These are phyloP conservation scores for Flueggea neowawraea DNA, from an alignment of 441 rosid genomes.

Conservation along the genomic window DNA sequence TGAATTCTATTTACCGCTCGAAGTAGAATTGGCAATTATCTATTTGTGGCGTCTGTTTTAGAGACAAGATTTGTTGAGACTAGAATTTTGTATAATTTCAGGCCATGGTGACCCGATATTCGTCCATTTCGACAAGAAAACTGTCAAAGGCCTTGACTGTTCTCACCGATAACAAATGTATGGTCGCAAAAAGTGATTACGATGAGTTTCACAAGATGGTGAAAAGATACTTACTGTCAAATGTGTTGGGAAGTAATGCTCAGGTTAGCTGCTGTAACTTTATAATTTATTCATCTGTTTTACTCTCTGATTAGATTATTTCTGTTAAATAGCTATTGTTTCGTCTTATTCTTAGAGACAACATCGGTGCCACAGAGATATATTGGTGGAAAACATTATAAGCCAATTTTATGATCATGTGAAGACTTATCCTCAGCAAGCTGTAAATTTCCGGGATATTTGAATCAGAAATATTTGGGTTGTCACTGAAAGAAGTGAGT, in stretches of 20 bases:
- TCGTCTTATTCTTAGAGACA: slow-evolving; percentile 41
- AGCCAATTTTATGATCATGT: slow-evolving; percentile 41
- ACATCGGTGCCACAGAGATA: slow-evolving; percentile 52
- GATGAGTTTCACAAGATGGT: slow-evolving; percentile 62
- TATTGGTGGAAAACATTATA: slow-evolving; percentile 46
- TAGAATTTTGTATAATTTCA: slow-evolving; percentile 18
- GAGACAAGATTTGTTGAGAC: background rate
- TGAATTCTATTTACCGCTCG: too few species aligned
- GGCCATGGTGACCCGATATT: slow-evolving; percentile 82
- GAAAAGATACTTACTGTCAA: slow-evolving; percentile 51
- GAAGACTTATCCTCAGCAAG: slow-evolving; percentile 30
- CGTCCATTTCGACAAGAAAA: slow-evolving; percentile 80
- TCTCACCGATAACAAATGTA: slow-evolving; percentile 63
- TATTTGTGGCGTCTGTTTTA: too few species aligned
- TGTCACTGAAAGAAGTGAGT: slow-evolving; percentile 68
- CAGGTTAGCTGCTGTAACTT: slow-evolving; percentile 41
- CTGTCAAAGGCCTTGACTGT: slow-evolving; percentile 63
- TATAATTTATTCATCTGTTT: background rate
- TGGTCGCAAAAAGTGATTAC: slow-evolving; percentile 93
- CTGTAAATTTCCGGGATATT: slow-evolving; percentile 74
- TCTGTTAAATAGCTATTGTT: background rate
- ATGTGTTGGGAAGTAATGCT: slow-evolving; percentile 59
- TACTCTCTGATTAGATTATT: background rate
- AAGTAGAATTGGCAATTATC: too few species aligned
- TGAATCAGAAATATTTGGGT: slow-evolving; percentile 64